Conservation (phyloP, 305 asterid genomes). For the Fraxinus xanthoxyloides region DNA sequence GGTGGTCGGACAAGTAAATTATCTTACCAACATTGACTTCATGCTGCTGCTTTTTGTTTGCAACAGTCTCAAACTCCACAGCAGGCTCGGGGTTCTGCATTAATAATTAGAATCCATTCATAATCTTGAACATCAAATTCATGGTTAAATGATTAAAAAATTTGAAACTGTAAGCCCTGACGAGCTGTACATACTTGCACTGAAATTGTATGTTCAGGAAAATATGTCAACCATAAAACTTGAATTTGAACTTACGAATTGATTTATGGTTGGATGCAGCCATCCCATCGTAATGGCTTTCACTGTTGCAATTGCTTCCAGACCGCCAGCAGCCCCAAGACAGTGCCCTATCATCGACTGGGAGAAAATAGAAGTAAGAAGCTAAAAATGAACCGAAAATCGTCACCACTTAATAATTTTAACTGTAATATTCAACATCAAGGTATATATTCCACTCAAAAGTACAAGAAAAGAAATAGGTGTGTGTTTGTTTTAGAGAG, state of each 20-base stretch:
- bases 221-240: neutral
- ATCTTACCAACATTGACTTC: conserved; percentile 81
- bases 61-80: conserved; percentile 70
- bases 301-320: conserved; percentile 83
- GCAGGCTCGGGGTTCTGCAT: conserved; percentile 78
- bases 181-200: neutral
- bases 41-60: conserved; percentile 75
- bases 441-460: neutral
- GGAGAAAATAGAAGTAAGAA: conserved; percentile 13
- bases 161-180: neutral
- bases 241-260: conserved; percentile 49
- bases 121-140: neutral
- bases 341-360: conserved; percentile 95
- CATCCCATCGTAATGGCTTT: conserved; percentile 83
- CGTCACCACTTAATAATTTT: neutral
- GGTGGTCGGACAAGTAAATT: neutral
- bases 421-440: neutral
- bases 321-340: conserved; percentile 90
- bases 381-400: neutral
- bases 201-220: neutral
- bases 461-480: neutral
- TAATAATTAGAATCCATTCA: neutral
- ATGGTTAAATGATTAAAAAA: neutral
- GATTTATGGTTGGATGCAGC: conserved; percentile 87
- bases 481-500: neutral